Conservation (phyloP, 1,139 yeast species). For the Zygoascus sp. region DNA sequence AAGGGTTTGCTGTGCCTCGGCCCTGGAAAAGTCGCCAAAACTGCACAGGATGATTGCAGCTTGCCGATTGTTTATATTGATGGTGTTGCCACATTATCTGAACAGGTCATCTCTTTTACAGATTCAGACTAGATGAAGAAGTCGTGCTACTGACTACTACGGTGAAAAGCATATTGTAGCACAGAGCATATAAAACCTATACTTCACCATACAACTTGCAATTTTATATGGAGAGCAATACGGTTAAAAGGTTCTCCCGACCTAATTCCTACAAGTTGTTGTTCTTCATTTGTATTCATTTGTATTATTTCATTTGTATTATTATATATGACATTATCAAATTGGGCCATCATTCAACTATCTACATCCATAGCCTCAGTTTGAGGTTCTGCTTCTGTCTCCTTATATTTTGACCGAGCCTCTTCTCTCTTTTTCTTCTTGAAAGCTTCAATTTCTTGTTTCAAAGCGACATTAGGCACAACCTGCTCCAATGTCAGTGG, state of each 20-base stretch:
- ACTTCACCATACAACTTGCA: no score
- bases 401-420: no score
- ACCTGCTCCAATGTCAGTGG: slow-evolving; percentile 90
- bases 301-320: background rate
- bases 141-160: no score
- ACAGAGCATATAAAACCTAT: no score
- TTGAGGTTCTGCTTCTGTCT: background rate
- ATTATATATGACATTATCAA: background rate
- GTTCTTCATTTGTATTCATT: no score
- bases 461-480: slow-evolving; percentile 63
- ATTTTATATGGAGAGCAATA: no score
- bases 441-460: slow-evolving; percentile 55
- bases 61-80: slow-evolving; percentile 15
- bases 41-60: slow-evolving; percentile 15
- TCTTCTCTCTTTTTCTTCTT: slow-evolving; percentile 31
- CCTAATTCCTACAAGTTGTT: no score
- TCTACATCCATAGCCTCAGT: slow-evolving; percentile 8
- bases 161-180: no score
- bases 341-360: background rate
- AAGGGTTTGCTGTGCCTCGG: slow-evolving; percentile 28
- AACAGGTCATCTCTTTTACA: background rate
- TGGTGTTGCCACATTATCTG: slow-evolving; percentile 11
- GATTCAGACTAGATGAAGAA: no score
- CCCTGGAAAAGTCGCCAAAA: slow-evolving; percentile 30
- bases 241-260: no score